Evolutionary conservation across 352 stramenopile species (phyloP).

Genomic region (Elongisporangium anandrum): DNA sequence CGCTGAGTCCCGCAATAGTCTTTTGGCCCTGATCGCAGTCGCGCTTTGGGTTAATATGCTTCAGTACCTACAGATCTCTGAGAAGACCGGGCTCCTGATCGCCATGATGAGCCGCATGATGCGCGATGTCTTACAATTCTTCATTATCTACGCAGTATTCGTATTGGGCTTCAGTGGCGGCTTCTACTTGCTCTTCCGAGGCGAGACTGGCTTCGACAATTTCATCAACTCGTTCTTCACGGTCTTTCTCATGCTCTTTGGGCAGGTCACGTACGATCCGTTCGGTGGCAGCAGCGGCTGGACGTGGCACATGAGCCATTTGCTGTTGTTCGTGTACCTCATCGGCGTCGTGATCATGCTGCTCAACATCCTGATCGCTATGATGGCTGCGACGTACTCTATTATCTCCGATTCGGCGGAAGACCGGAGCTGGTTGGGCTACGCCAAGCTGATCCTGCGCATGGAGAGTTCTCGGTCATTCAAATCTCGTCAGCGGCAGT

Average conservation of each 20-base stretch:
- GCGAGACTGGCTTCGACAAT: constrained; percentile 45
- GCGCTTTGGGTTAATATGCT: constrained; percentile 69
- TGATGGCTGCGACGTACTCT: constrained; percentile 63
- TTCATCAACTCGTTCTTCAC: constrained; percentile 63
- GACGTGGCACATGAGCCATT: constrained; percentile 43
- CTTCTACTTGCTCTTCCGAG: constrained; percentile 63
- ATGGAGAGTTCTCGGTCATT: constrained; percentile 42
- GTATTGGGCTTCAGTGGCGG: constrained; percentile 64
- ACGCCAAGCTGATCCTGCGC: constrained; percentile 43
- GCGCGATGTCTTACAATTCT: constrained; percentile 60
- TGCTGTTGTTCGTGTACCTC: constrained; percentile 51
- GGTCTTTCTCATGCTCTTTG: constrained; percentile 73
- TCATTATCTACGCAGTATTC: constrained; percentile 70
- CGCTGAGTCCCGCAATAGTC: constrained; percentile 28
- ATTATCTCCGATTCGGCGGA: constrained; percentile 50
- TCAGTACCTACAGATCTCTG: constrained; percentile 66
- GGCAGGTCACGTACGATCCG: constrained; percentile 49
- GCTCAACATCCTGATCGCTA: constrained; percentile 66
- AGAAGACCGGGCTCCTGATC: constrained; percentile 52
- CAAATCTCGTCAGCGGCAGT: constrained; percentile 28
- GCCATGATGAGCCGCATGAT: constrained; percentile 78
- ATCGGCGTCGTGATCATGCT: constrained; percentile 50
- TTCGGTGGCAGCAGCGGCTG: constrained; percentile 27
- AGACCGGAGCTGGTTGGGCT: constrained; percentile 40
- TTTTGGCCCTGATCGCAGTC: constrained; percentile 50